Percentiles rank a stretch among this genome's conserved stretches.
Conservation (phyloP, 306 rosid genomes). For the Delonix regia region DNA sequence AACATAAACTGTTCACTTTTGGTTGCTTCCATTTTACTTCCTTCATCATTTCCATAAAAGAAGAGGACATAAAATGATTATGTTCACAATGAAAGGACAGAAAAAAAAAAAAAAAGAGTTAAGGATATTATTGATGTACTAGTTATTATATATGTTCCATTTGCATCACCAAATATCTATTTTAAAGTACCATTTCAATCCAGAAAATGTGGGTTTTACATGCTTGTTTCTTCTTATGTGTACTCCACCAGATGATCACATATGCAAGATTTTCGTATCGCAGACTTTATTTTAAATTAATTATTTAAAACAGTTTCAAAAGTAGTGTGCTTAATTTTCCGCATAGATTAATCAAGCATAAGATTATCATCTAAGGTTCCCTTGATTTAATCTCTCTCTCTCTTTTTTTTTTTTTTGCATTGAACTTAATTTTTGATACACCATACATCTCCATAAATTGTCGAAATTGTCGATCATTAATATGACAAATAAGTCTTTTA, state of each 20-base stretch:
- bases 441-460: too few species aligned
- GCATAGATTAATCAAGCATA: too few species aligned
- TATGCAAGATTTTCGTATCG: too few species aligned
- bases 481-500: too few species aligned
- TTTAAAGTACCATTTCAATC: too few species aligned
- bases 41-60: slow-evolving; percentile 38
- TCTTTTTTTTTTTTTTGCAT: too few species aligned
- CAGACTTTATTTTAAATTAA: too few species aligned
- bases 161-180: not conserved
- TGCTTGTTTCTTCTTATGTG: not conserved
- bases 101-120: not conserved
- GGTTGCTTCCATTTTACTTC: slow-evolving; percentile 40
- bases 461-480: too few species aligned
- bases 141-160: not conserved
- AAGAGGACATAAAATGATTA: slow-evolving; percentile 35
- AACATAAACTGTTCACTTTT: slow-evolving; percentile 56
- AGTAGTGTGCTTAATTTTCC: not conserved
- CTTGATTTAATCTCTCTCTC: too few species aligned
- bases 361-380: too few species aligned
- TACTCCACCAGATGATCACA: too few species aligned
- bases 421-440: too few species aligned
- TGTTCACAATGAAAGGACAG: not conserved
- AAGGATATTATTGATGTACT: not conserved
- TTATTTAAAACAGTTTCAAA: not conserved
- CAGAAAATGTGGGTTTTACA: not conserved